Evolutionary conservation across 345 rosid species (phyloP).

Genomic region (Xanthoceras sorbifolium): DNA sequence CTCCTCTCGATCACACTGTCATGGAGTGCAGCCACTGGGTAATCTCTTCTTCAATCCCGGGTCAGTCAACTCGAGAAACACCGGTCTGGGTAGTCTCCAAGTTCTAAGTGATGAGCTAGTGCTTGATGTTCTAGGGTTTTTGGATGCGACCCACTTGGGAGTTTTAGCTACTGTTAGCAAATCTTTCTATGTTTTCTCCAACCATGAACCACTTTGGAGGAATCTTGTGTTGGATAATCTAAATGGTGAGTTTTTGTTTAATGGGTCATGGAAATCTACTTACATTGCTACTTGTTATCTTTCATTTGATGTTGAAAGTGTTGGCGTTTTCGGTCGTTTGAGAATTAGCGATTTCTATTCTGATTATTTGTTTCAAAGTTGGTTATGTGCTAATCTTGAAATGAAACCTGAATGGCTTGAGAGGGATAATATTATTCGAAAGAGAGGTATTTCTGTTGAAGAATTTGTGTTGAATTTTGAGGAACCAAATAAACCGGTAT

Average conservation of each 20-base stretch:
- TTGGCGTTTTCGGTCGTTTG: constrained; percentile 32
- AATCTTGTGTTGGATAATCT: constrained; percentile 70
- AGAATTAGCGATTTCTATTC: constrained; percentile 80
- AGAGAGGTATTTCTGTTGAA: constrained; percentile 68
- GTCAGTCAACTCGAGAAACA: constrained; percentile 64
- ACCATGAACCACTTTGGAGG: constrained; percentile 88
- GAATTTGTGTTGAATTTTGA: constrained; percentile 71
- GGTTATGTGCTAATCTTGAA: constrained; percentile 97
- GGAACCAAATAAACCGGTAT: constrained; percentile 84
- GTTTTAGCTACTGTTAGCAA: constrained; percentile 69
- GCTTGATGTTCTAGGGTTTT: constrained; percentile 74
- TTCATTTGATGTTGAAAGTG: constrained; percentile 25
- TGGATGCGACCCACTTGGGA: constrained; percentile 62
- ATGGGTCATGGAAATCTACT: constrained; percentile 78
- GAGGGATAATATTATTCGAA: constrained; percentile 76
- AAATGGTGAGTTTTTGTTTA: constrained; percentile 60
- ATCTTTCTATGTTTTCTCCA: constrained; percentile 70
- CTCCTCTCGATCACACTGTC: constrained; percentile 51
- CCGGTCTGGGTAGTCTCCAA: constrained; percentile 81
- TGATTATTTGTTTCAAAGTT: constrained; percentile 89
- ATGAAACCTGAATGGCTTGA: constrained; percentile 94
- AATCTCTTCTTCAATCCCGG: constrained; percentile 64
- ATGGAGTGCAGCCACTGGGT: constrained; percentile 90
- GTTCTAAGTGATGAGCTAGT: constrained; percentile 72
- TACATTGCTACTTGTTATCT: constrained; percentile 53